A percentile compares a stretch with the other conserved stretches of the same genome.
Conservation (phyloP, 805 yeast species). For the Sugiyamaella valdiviana region DNA sequence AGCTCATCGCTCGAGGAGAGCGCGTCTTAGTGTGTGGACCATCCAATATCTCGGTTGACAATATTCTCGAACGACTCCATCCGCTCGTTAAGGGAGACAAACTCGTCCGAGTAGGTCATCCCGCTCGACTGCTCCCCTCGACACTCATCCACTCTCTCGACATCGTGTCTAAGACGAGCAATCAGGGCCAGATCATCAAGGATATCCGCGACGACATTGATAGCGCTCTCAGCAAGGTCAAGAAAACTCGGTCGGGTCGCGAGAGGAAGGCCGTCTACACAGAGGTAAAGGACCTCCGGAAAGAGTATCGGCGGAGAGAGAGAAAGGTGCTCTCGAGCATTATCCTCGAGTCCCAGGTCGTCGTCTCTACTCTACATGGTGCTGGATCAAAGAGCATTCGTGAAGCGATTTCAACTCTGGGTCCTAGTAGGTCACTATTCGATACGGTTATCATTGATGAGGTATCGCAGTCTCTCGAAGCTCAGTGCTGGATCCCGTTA, state of each 20-base stretch:
- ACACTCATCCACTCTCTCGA: conserved; percentile 73
- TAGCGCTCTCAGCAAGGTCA: conserved; percentile 42
- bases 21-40: conserved; percentile 88
- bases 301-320: conserved; percentile 65
- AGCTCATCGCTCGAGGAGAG: conserved; percentile 47
- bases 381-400: conserved; percentile 67
- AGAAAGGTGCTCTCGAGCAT: conserved; percentile 54
- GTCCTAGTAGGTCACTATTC: conserved; percentile 40
- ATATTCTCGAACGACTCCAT: conserved; percentile 70
- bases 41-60: conserved; percentile 87
- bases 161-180: conserved; percentile 52
- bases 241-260: conserved; percentile 53
- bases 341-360: conserved; percentile 56
- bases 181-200: conserved; percentile 52
- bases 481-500: conserved; percentile 95
- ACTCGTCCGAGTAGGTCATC: conserved; percentile 86
- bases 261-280: conserved; percentile 64
- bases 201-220: conserved; percentile 72
- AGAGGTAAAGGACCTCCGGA: conserved; percentile 61
- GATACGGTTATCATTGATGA: conserved; percentile 88
- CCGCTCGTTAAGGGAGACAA: conserved; percentile 39
- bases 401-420: conserved; percentile 37
- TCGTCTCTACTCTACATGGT: conserved; percentile 83
- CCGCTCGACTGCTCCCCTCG: conserved; percentile 67
- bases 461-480: conserved; percentile 89